Conservation (phyloP, 2,329 filamentous ascomycete species). For the Cucurbitaria berberidis region DNA sequence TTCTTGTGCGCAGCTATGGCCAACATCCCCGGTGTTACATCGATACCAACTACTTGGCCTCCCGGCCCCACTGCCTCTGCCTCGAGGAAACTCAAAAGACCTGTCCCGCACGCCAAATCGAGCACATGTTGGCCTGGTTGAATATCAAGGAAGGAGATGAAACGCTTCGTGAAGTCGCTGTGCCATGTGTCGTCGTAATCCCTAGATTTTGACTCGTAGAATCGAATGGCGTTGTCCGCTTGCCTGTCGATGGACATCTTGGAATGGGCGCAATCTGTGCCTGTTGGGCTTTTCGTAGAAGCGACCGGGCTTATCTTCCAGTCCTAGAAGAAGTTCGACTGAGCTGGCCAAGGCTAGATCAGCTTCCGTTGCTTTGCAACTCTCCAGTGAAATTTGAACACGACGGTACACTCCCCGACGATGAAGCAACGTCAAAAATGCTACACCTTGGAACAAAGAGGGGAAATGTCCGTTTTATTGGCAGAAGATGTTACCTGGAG, state of each 20-base stretch:
- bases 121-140: slow-evolving; percentile 51
- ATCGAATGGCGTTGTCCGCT: slow-evolving; percentile 36
- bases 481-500: neutral
- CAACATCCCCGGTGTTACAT: slow-evolving; percentile 52
- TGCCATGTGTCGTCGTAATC: slow-evolving; percentile 54
- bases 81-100: slow-evolving; percentile 50
- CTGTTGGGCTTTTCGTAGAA: neutral
- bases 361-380: slow-evolving; percentile 7
- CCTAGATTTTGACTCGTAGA: slow-evolving; percentile 45
- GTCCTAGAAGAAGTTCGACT: neutral
- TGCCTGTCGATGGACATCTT: slow-evolving; percentile 29
- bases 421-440: neutral
- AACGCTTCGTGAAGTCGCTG: slow-evolving; percentile 47
- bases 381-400: neutral
- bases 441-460: neutral
- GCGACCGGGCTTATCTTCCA: neutral
- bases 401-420: neutral
- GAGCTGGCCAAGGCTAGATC: slow-evolving; percentile 4
- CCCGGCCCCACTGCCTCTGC: slow-evolving; percentile 47
- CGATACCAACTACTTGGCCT: slow-evolving; percentile 50
- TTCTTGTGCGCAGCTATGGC: slow-evolving; percentile 43
- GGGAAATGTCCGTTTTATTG: neutral
- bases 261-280: neutral
- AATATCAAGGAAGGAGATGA: slow-evolving; percentile 41
- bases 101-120: slow-evolving; percentile 56